phyloP scores from a whole-genome alignment of 441 rosid genomes.

The Erysimum cheiri region DNA sequence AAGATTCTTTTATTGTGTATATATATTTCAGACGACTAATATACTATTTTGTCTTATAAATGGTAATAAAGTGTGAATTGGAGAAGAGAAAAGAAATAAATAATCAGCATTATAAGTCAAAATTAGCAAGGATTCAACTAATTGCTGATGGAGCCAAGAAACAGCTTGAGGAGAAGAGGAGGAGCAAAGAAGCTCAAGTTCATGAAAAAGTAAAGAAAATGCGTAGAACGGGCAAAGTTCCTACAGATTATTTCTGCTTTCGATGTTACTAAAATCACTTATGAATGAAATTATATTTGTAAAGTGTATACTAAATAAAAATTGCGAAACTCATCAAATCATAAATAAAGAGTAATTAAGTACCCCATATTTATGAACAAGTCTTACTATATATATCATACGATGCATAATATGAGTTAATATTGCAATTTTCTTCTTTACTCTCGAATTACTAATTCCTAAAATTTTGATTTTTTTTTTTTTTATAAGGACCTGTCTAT shows the following conservation, averaged over 20 bases:
- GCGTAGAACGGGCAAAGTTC: slow-evolving; percentile 48
- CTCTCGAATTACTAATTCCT: no score
- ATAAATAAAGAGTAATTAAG: slow-evolving; percentile 4
- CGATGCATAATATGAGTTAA: no score
- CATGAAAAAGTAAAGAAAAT: slow-evolving; percentile 53
- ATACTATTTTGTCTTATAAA: background rate
- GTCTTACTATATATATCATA: no score
- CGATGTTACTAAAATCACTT: slow-evolving; percentile 33
- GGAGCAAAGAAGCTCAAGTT: slow-evolving; percentile 55
- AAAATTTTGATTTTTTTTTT: no score
- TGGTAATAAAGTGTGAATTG: slow-evolving; percentile 58
- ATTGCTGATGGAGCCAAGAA: slow-evolving; percentile 66
- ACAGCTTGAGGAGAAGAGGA: slow-evolving; percentile 67
- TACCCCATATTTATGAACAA: background rate
- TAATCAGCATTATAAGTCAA: slow-evolving; percentile 57
- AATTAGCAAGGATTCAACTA: slow-evolving; percentile 61
- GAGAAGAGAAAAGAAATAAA: slow-evolving; percentile 60
- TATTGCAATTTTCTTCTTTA: no score
- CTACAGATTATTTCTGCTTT: slow-evolving; percentile 63
- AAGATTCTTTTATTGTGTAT: background rate
- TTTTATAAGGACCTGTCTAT: background rate
- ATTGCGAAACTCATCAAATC: background rate
- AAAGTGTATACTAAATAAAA: background rate
- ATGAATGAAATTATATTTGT: background rate
- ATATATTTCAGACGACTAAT: background rate